phyloP scores from a whole-genome alignment of 1,284 basidiomycete genomes.

The Sanghuangporus sanghuang region DNA sequence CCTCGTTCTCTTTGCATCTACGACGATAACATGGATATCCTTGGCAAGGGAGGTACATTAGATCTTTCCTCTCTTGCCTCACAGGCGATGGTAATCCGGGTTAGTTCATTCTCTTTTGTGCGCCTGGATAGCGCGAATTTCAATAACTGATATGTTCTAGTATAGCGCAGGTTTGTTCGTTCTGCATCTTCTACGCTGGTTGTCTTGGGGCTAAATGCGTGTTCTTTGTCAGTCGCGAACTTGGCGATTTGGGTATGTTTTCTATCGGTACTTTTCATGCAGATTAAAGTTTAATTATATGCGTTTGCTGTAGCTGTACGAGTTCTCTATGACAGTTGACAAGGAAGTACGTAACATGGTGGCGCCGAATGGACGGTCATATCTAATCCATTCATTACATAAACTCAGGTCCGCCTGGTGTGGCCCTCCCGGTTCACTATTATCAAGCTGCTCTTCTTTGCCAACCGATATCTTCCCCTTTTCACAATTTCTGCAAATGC shows the following conservation, averaged over 20 bases:
- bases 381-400: background rate
- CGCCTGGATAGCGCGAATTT: background rate
- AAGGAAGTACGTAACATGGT: background rate
- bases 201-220: too few relatives aligned
- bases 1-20: background rate
- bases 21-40: background rate
- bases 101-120: background rate
- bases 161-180: slow-evolving; percentile 8
- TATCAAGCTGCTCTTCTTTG: slow-evolving; percentile 11
- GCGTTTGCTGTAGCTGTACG: slow-evolving; percentile 5
- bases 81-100: background rate
- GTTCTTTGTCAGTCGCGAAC: background rate
- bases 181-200: background rate
- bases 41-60: too few relatives aligned
- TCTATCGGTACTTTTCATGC: background rate
- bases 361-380: background rate
- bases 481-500: background rate
- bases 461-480: slow-evolving; percentile 14
- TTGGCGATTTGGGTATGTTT: slow-evolving; percentile 3
- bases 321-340: slow-evolving; percentile 8
- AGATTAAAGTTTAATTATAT: background rate
- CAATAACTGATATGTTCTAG: background rate
- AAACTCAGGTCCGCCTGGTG: slow-evolving; percentile 7
- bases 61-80: background rate
- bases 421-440: slow-evolving; percentile 9